Evolutionary conservation across 345 rosid genomes (phyloP).

Genomic region (Syzygium aqueum): DNA sequence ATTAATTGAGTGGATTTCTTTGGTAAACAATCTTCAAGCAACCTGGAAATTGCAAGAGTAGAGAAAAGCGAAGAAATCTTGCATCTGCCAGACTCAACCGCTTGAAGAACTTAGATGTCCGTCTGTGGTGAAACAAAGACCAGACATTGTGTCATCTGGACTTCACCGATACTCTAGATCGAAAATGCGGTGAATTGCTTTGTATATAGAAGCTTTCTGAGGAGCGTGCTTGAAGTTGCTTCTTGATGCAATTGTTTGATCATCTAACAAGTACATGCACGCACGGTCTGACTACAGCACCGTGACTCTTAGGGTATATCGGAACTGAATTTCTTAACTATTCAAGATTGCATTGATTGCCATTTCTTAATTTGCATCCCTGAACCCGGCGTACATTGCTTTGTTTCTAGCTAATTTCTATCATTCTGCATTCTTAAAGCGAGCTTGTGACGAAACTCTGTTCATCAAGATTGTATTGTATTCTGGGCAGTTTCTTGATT

Average conservation of each 20-base stretch:
- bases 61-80: background rate
- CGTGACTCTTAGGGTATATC: background rate
- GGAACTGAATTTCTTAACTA: background rate
- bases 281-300: background rate
- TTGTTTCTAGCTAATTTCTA: background rate
- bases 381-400: background rate
- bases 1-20: background rate
- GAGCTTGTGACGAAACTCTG: background rate
- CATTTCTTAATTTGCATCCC: background rate
- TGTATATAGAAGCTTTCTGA: background rate
- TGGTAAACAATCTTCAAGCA: background rate
- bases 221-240: background rate
- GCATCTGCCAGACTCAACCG: background rate
- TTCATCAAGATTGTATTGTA: background rate
- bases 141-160: background rate
- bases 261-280: background rate
- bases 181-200: background rate
- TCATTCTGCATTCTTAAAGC: background rate
- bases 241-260: background rate
- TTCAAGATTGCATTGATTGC: background rate
- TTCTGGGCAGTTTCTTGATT: background rate
- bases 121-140: background rate
- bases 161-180: background rate
- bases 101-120: background rate
- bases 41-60: background rate